Base-by-base conservation (phyloP, 305 asterid species). In the Plantago lanceolata region DNA sequence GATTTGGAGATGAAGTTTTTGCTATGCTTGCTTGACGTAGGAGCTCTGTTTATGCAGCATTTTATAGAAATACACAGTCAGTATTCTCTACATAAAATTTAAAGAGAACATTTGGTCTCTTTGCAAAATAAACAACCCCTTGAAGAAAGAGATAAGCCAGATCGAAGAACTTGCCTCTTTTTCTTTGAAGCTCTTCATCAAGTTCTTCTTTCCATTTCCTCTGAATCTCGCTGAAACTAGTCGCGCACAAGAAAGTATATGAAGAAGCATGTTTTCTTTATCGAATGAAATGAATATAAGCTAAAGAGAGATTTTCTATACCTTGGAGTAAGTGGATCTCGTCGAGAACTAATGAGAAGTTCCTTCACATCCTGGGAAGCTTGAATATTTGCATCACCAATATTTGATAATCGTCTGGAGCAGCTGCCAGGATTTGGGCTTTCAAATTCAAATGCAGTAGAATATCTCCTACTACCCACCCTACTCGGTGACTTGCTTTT, bases 151-250 rank as follows among this genome's bases (percentile, higher is more conserved):
- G 4, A 2, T 29, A 5, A 12, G 37, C 35, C 43, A 65, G 31
- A 57, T 59, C 66, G 44, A 67, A 77, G 44, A 67, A 77, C 83
- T 79, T 77, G 82, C 98, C 98, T 92, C 97, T 77, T 19, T 84
- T 82, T 66, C 94, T 82, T 66, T 85, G 90, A 28, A 92, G 88
- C 78, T 92, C 98, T 75, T 87, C 91, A 61, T 74, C 96, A 62
- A 92, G 97, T 80, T 92, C 98, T 79, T 84, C 96, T 78, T 92
- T 87, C 98, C 98, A 92, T 78, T 82, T 85, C 76, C 78, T 81
- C 64, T 87, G 89, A 75, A 84, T 89, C 82, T 87, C 96, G 16
- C 82, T 14, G 53, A 68, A 75, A 57, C 73, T 72, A 57, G 69
- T 73, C 64, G 62, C 68, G 64, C 26, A 67, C 28, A 44, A 19